Conservation (phyloP, 208 protist genomes). For the Angomonas ambiguus region DNA sequence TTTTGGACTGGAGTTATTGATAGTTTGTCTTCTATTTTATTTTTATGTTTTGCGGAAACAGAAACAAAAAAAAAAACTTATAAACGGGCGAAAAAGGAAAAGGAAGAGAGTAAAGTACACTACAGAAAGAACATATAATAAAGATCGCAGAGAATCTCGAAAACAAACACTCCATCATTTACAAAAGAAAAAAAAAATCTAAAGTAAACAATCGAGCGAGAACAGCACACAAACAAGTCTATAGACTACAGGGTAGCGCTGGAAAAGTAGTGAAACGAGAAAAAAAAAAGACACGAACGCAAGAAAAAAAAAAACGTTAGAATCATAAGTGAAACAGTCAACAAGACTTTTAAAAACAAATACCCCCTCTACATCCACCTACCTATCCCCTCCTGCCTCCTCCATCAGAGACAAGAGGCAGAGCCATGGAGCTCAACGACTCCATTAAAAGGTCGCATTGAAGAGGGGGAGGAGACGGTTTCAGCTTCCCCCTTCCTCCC, state of each 20-base stretch:
- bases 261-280: constrained; percentile 16
- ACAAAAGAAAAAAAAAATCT: background rate
- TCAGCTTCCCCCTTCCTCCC: too few relatives aligned
- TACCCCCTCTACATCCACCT: background rate
- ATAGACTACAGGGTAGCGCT: background rate
- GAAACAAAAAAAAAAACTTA: constrained; percentile 6
- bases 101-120: background rate
- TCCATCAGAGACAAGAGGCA: too few relatives aligned
- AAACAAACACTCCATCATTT: too few relatives aligned
- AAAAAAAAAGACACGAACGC: constrained; percentile 8
- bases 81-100: background rate
- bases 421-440: too few relatives aligned
- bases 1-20: too few relatives aligned
- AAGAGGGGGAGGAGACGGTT: too few relatives aligned
- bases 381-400: too few relatives aligned
- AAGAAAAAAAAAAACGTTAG: constrained; percentile 3
- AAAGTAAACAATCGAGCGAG: background rate
- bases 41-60: too few relatives aligned
- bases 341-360: background rate
- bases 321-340: background rate
- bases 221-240: background rate
- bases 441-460: too few relatives aligned
- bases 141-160: background rate
- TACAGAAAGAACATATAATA: too few relatives aligned
- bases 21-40: too few relatives aligned